A percentile compares a stretch with the other conserved stretches of the same genome.
These are phyloP conservation scores for Yarrowia sp. DNA, from an alignment of 805 yeast genomes.

Conservation along the genomic window DNA sequence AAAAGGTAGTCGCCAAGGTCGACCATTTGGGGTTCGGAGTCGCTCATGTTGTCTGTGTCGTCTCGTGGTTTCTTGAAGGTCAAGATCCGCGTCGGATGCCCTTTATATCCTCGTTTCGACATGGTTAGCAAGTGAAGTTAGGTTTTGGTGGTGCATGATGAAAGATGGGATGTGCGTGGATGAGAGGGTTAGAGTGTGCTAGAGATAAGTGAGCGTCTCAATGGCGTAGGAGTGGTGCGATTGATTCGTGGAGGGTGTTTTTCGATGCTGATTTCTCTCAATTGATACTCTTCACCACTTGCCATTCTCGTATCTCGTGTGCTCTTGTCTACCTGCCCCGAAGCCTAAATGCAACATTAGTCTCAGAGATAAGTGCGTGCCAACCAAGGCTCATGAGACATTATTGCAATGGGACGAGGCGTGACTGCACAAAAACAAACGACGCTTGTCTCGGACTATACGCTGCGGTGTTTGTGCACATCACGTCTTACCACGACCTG, in stretches of 20 bases:
- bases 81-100: conserved; percentile 25
- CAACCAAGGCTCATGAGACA: neutral
- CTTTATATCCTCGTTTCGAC: conserved; percentile 27
- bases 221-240: neutral
- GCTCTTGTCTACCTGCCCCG: neutral
- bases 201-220: neutral
- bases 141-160: conserved; percentile 11
- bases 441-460: too few relatives aligned
- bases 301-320: neutral
- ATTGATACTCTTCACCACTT: too few relatives aligned
- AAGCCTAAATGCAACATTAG: neutral
- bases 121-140: conserved; percentile 25
- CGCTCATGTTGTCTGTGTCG: conserved; percentile 8
- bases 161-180: neutral
- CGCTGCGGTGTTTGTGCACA: too few relatives aligned
- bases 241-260: too few relatives aligned
- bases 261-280: too few relatives aligned
- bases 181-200: neutral
- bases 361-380: neutral
- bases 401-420: neutral
- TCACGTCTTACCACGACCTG: too few relatives aligned
- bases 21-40: conserved; percentile 38
- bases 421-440: too few relatives aligned
- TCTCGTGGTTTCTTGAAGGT: conserved; percentile 16
- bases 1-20: conserved; percentile 75